Evolutionary conservation across 2,329 filamentous ascomycete genomes (phyloP).

Genomic region (Venturia effusa): DNA sequence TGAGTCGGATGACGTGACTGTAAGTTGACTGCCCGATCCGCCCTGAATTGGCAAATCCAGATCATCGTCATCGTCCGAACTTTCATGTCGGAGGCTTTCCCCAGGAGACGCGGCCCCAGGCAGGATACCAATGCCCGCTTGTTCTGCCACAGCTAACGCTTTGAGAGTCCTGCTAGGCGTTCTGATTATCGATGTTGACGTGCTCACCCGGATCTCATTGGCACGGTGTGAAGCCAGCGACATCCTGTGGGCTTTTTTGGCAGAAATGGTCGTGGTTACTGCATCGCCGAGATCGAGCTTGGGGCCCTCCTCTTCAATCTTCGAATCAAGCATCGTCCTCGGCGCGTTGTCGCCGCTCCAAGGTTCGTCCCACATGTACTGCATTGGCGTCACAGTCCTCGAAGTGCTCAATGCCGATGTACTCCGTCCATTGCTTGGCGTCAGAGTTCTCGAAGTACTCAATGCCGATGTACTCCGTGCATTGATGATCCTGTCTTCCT

Average conservation of each 20-base stretch:
- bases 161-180: background rate
- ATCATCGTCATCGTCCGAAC: background rate
- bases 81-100: background rate
- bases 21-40: too few relatives aligned
- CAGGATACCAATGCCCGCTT: background rate
- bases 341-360: background rate
- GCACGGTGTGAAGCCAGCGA: background rate
- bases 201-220: background rate
- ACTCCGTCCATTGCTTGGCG: background rate
- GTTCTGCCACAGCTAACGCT: background rate
- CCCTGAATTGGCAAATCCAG: background rate
- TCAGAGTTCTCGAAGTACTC: background rate
- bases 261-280: background rate
- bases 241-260: background rate
- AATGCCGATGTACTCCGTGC: background rate
- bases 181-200: background rate
- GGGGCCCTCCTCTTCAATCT: background rate
- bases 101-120: background rate
- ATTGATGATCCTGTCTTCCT: background rate
- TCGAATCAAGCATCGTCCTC: background rate
- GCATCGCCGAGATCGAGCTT: background rate
- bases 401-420: background rate
- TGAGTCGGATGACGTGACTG: background rate
- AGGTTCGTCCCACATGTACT: constrained; percentile 4
- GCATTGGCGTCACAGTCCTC: background rate